Evolutionary conservation across 1,284 basidiomycete species (phyloP), one percentile per base, ranked within the genome.

Genomic region (Anthracocystis panici-leucophaei): DNA sequence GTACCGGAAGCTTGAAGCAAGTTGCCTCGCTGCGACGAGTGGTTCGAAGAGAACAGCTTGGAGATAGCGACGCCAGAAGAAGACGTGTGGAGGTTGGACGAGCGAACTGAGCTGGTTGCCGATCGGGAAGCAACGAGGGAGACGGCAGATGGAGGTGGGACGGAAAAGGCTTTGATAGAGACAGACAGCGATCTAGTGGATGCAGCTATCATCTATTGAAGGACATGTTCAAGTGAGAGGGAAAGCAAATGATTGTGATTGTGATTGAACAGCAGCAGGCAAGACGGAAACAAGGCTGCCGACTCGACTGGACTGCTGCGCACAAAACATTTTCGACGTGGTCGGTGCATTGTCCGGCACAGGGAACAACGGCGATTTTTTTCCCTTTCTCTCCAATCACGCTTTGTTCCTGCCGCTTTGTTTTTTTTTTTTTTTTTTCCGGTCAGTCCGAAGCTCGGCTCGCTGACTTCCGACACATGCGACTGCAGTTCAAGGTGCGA

Each of bases 381-480:
- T 16, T 16, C 35, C 21, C 27, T 27, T 27, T 55, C 33, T 44
- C 40, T 49, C 62, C 11, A 50, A 54, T 54, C 50, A 65, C 62
- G 29, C 38, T 29, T 23, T 42, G 10, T 45, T 14, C 20, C 18
- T n/a, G n/a, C n/a, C n/a, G n/a, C n/a, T n/a, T n/a, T n/a, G n/a
- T n/a, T n/a, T n/a, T n/a, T n/a, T n/a, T 20, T 23, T 40, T 14
- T 48, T 20, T 54, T 10, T 38, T 48, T 61, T 66, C 61, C 54
- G 65, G 58, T 46, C 57, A 29, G 65, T 27, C 65, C 53, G 54
- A 66, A 56, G n/a, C 23, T 65, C 57, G 63, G 63, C 11, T 25
- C 33, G 16, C 7, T 33, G 27, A 21, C 56, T 48, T 58, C 62
- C 62, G 62, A 65, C 20, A 8, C 38, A 27, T 27, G 27, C 48